Conservation (phyloP, 495 filamentous ascomycete genomes). For the Lasiosphaeriaceae sp. region DNA sequence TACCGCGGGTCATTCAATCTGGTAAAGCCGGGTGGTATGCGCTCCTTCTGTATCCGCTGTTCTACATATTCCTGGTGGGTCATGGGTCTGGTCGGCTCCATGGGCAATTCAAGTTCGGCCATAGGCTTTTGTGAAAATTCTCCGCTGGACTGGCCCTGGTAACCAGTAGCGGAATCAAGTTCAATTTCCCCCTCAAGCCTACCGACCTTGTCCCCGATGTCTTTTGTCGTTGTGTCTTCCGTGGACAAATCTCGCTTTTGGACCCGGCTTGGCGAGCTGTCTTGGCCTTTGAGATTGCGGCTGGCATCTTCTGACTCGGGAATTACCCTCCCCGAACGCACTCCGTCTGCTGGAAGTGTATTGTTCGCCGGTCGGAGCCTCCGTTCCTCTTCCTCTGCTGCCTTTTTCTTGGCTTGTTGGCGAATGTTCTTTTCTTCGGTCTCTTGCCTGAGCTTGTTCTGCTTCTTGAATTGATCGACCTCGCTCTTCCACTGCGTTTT, state of each 20-base stretch:
- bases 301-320: not conserved
- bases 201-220: slow-evolving; percentile 7
- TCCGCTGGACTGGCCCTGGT: slow-evolving; percentile 3
- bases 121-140: slow-evolving; percentile 23
- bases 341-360: not conserved
- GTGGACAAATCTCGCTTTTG: not conserved
- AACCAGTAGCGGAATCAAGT: slow-evolving; percentile 11
- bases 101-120: slow-evolving; percentile 12
- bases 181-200: slow-evolving; percentile 16
- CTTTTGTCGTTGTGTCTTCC: not conserved
- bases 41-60: slow-evolving; percentile 54
- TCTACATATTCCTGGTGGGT: slow-evolving; percentile 62
- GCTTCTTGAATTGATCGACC: slow-evolving; percentile 19
- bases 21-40: slow-evolving; percentile 63
- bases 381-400: slow-evolving; percentile 12
- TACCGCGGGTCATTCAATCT: slow-evolving; percentile 59
- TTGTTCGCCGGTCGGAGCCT: slow-evolving; percentile 7
- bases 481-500: slow-evolving; percentile 31
- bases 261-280: not conserved
- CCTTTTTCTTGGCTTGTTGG: slow-evolving; percentile 10
- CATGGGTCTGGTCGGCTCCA: slow-evolving; percentile 38
- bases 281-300: slow-evolving; percentile 6
- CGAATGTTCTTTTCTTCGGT: slow-evolving; percentile 15
- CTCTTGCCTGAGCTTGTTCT: not conserved
- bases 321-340: not conserved